Conservation (phyloP, 2,329 filamentous ascomycete species). For the Alternaria sp. region DNA sequence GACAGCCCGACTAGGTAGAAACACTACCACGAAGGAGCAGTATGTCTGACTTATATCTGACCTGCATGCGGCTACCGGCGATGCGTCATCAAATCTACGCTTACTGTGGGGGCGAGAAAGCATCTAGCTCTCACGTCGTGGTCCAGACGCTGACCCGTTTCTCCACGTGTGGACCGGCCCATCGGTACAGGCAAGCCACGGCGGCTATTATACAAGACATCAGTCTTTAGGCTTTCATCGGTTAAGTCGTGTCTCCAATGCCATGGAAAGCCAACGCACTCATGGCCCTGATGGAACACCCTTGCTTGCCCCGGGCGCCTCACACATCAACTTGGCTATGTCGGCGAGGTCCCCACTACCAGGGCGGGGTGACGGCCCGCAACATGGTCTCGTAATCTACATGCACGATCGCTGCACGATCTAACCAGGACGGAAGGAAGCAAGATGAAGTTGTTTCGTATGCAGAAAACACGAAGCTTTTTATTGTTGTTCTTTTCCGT, state of each 20-base stretch:
- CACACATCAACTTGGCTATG: background rate
- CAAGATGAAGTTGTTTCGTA: background rate
- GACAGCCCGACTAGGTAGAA: background rate
- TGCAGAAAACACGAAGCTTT: background rate
- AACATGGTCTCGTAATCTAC: background rate
- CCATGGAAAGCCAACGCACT: background rate
- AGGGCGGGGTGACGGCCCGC: background rate
- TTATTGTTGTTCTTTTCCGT: background rate
- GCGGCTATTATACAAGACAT: slow-evolving; percentile 5
- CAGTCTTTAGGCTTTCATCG: background rate
- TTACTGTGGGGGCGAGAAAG: slow-evolving; percentile 1
- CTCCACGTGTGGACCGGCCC: background rate
- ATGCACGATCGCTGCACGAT: background rate
- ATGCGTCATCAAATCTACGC: background rate
- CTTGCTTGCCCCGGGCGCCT: background rate
- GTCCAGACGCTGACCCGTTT: slow-evolving; percentile 17
- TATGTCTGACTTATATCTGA: slow-evolving; percentile 7
- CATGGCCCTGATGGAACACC: background rate
- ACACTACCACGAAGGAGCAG: background rate
- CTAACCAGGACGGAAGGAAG: background rate
- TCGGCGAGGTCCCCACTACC: background rate
- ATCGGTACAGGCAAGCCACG: slow-evolving; percentile 7
- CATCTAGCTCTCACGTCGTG: slow-evolving; percentile 9
- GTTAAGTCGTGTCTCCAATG: background rate
- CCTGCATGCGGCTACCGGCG: slow-evolving; percentile 5